These are phyloP conservation scores for Termitomyces sp. DNA, from an alignment of 768 basidiomycete genomes.

Conservation along the genomic window DNA sequence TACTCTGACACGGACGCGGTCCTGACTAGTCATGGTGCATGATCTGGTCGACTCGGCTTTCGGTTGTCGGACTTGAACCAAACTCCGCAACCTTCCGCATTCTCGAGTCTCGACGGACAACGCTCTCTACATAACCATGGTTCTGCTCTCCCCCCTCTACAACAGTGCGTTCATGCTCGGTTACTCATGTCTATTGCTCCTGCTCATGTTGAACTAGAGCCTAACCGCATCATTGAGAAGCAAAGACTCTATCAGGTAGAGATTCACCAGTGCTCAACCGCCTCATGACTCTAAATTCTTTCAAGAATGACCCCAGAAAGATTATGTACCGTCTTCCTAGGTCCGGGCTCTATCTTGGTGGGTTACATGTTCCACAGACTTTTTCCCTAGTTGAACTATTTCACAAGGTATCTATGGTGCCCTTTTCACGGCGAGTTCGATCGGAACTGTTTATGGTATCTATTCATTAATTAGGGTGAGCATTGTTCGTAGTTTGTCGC, in stretches of 20 bases:
- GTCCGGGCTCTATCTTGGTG: constrained; percentile 61
- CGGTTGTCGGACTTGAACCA: constrained; percentile 23
- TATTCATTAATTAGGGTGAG: constrained; percentile 42
- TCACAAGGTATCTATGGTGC: constrained; percentile 48
- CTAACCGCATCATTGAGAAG: constrained; percentile 59
- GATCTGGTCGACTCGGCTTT: constrained; percentile 24
- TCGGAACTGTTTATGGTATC: constrained; percentile 45
- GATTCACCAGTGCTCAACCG: constrained; percentile 6
- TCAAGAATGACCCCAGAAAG: constrained; percentile 40
- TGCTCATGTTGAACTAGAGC: constrained; percentile 31
- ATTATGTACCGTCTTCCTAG: constrained; percentile 60
- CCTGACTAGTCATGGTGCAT: constrained; percentile 39
- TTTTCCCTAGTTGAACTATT: not conserved
- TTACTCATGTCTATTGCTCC: not conserved
- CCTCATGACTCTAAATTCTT: constrained; percentile 4
- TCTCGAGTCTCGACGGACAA: constrained; percentile 15
- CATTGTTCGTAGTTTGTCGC: not conserved
- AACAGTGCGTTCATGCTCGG: constrained; percentile 47
- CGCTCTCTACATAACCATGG: constrained; percentile 31
- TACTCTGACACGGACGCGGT: constrained; percentile 79
- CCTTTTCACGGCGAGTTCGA: constrained; percentile 49
- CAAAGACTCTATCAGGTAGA: constrained; percentile 65
- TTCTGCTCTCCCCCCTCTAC: constrained; percentile 51
- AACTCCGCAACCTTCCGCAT: constrained; percentile 41
- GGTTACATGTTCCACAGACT: constrained; percentile 8